A percentile compares a stretch with the other conserved stretches of the same genome.
These are phyloP conservation scores for Mytilinidion resinicola DNA, from an alignment of 495 filamentous ascomycete genomes.

Conservation along the genomic window DNA sequence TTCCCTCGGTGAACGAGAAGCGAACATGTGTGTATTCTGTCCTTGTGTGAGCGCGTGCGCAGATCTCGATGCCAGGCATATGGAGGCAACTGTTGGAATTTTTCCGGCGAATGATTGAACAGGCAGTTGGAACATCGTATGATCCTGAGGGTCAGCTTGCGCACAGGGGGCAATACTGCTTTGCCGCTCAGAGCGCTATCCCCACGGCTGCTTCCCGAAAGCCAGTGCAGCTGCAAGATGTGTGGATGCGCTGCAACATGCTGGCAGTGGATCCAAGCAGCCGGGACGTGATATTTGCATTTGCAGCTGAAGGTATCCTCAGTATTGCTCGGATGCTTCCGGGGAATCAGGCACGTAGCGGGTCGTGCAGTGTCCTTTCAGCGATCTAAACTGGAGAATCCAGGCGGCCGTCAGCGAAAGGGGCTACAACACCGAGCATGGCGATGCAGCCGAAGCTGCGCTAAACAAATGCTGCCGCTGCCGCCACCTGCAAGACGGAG, in stretches of 20 bases:
- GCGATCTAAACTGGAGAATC: neutral
- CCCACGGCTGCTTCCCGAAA: neutral
- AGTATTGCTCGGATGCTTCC: neutral
- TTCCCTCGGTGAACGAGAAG: neutral
- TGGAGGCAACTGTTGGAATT: neutral
- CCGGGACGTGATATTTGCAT: neutral
- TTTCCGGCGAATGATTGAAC: neutral
- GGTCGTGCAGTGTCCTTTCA: neutral
- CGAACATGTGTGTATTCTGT: neutral
- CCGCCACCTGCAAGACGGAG: no score
- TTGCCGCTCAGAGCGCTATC: neutral
- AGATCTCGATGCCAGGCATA: neutral
- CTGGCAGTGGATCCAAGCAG: neutral
- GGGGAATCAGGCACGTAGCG: neutral
- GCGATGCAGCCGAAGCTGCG: neutral
- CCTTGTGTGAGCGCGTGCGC: neutral
- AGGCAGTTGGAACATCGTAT: neutral
- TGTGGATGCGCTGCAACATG: neutral
- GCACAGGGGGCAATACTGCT: neutral
- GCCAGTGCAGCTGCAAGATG: neutral
- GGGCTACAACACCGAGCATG: constrained; percentile 12
- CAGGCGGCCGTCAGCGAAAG: neutral
- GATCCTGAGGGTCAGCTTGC: neutral
- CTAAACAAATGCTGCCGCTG: neutral
- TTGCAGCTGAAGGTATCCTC: neutral